Percentiles rank a stretch among this genome's conserved stretches.
phyloP scores from a whole-genome alignment of 148 eudicot genomes.

The Silene latifolia region DNA sequence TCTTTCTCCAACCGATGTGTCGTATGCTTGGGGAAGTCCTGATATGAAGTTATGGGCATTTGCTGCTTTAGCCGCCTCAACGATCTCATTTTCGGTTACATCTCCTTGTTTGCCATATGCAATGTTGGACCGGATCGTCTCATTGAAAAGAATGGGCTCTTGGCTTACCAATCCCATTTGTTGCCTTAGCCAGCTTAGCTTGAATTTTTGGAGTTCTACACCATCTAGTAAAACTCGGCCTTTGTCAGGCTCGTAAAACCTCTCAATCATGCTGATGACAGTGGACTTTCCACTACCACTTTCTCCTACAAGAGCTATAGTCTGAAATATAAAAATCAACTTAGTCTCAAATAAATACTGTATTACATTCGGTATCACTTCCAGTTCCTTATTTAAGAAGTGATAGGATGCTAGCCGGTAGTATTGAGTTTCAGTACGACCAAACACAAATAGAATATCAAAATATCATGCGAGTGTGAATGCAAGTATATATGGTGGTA shows the following conservation, averaged over 20 bases:
- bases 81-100: slow-evolving; percentile 55
- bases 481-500: too few relatives aligned
- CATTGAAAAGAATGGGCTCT: slow-evolving; percentile 82
- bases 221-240: slow-evolving; percentile 58
- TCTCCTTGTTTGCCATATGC: slow-evolving; percentile 60
- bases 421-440: too few relatives aligned
- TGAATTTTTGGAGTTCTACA: slow-evolving; percentile 44
- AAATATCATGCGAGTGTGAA: too few relatives aligned
- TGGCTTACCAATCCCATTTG: slow-evolving; percentile 90
- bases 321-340: slow-evolving; percentile 31
- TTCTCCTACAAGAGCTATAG: slow-evolving; percentile 84
- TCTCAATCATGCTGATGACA: slow-evolving; percentile 60
- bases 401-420: background rate
- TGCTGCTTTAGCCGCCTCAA: slow-evolving; percentile 57
- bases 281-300: slow-evolving; percentile 92
- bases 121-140: slow-evolving; percentile 70
- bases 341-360: background rate
- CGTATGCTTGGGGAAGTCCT: slow-evolving; percentile 59
- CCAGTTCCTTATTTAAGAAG: background rate
- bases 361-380: background rate
- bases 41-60: slow-evolving; percentile 82
- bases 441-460: too few relatives aligned
- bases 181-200: slow-evolving; percentile 72
- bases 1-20: slow-evolving; percentile 70
- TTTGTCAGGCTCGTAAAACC: slow-evolving; percentile 68